Evolutionary conservation across 1,284 basidiomycete genomes (phyloP).

Genomic region (Somion occarium): DNA sequence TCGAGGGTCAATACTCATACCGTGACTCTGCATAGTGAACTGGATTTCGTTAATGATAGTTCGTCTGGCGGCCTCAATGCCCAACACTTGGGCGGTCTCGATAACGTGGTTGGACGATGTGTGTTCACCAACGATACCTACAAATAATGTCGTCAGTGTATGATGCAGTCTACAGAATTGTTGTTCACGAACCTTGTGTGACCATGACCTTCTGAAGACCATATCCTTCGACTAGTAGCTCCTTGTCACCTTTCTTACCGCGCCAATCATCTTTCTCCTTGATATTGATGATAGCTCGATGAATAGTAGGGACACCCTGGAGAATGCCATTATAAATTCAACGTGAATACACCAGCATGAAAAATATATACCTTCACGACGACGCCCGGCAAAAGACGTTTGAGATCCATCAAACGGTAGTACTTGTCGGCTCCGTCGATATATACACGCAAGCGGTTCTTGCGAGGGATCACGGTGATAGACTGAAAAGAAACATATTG

Average conservation of each 20-base stretch:
- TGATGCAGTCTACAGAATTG: background rate
- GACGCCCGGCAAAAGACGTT: conserved; percentile 75
- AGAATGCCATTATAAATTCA: background rate
- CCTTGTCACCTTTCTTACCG: conserved; percentile 80
- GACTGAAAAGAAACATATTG: conserved; percentile 41
- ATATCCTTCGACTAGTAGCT: conserved; percentile 93
- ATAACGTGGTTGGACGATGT: conserved; percentile 98
- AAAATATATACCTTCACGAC: conserved; percentile 73
- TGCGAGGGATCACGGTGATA: conserved; percentile 70
- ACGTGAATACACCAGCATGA: background rate
- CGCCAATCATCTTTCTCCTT: conserved; percentile 75
- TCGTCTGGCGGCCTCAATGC: conserved; percentile 93
- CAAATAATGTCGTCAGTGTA: background rate
- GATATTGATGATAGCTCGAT: conserved; percentile 90
- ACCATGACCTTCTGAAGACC: conserved; percentile 98
- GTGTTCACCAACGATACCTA: conserved; percentile 87
- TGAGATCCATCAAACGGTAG: conserved; percentile 82
- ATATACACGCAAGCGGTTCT: conserved; percentile 83
- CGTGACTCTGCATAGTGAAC: conserved; percentile 95
- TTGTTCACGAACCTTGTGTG: conserved; percentile 86
- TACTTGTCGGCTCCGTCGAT: conserved; percentile 84
- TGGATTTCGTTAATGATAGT: conserved; percentile 98
- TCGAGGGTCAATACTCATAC: conserved; percentile 98
- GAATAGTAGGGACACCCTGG: conserved; percentile 80
- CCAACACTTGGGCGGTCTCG: conserved; percentile 91